Evolutionary conservation across 768 basidiomycete genomes (phyloP), one percentile per base, ranked within the genome.

Genomic region (Boletus bicolor): DNA sequence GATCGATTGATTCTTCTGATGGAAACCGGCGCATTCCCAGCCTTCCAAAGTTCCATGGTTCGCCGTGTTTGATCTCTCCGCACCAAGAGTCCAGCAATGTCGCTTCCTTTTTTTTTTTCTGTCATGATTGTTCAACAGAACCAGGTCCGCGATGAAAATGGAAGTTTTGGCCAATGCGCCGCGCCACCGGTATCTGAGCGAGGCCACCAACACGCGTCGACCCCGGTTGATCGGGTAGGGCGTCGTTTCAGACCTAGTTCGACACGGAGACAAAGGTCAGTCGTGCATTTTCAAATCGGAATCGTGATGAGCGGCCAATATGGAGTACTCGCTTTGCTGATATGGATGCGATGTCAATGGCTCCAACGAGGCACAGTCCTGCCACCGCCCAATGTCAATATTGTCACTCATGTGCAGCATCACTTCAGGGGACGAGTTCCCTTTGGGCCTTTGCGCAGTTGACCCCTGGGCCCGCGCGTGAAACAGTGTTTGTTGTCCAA

Each of bases 1-100:
- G 66, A 65, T 62, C 60, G 56, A 64, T 63, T 57, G 66, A 63
- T 66, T 57, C 44, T 70, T 69, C 69, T 69, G 68, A 69, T 69
- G 67, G 68, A 69, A 68, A 66, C 62, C 36, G 39, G 54, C 54
- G 39, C 55, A 44, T 55, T 52, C 42, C 38, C 53, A 48, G 51
- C n/a, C 54, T 43, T 57, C 26, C 28, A 15, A 43, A 11, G 51
- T 45, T 36, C 26, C 28, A 19, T 49, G 15, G 51, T 45, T 36
- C 43, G 37, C 55, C 57, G 44, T 46, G 46, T 47, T 47, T 54
- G 60, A 61, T 56, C 46, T 46, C 46, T 53, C 46, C 50, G 38
- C 38, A 48, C 45, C 10, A 44, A 44, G 12, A 11, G 37, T 45
- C 49, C 10, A 51, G 55, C 41, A 61, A 41, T 30, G 11, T 46